Conservation (phyloP, 1,139 yeast genomes). For the Petasospora fabianii region DNA sequence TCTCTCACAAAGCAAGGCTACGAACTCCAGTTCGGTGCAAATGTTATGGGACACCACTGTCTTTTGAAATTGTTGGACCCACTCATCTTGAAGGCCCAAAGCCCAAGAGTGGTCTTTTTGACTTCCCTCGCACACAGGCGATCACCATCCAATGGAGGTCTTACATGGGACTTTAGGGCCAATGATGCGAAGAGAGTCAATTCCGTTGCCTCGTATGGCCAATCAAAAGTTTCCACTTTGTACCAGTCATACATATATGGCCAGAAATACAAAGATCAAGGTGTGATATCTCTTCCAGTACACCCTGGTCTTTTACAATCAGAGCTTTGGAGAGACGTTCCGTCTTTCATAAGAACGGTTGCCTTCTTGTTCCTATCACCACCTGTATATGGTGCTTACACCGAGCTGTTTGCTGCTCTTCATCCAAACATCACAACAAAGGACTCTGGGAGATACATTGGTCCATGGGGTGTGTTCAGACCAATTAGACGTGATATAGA, state of each 20-base stretch:
- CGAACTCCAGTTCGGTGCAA: slow-evolving; percentile 46
- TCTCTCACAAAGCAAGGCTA: slow-evolving; percentile 38
- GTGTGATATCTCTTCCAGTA: slow-evolving; percentile 29
- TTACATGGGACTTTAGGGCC: slow-evolving; percentile 33
- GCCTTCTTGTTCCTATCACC: slow-evolving; percentile 20
- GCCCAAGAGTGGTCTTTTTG: not conserved
- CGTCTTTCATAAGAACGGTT: not conserved
- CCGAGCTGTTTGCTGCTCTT: slow-evolving; percentile 39
- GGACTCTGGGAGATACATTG: slow-evolving; percentile 30
- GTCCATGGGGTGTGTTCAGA: slow-evolving; percentile 36
- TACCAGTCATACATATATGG: slow-evolving; percentile 43
- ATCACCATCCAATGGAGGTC: slow-evolving; percentile 37
- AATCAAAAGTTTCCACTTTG: slow-evolving; percentile 44
- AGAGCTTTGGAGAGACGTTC: slow-evolving; percentile 37
- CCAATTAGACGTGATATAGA: slow-evolving; percentile 29
- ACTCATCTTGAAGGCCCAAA: slow-evolving; percentile 24
- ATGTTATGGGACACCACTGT: slow-evolving; percentile 46
- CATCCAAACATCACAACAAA: slow-evolving; percentile 29
- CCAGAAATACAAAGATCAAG: slow-evolving; percentile 28
- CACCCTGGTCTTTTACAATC: slow-evolving; percentile 45
- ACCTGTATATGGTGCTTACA: slow-evolving; percentile 39
- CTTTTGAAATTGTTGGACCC: slow-evolving; percentile 44
- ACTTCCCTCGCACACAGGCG: slow-evolving; percentile 36
- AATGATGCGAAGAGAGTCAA: slow-evolving; percentile 12
- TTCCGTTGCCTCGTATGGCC: slow-evolving; percentile 34